Evolutionary conservation across 768 basidiomycete genomes (phyloP).

Genomic region (Tylopilus balloui): DNA sequence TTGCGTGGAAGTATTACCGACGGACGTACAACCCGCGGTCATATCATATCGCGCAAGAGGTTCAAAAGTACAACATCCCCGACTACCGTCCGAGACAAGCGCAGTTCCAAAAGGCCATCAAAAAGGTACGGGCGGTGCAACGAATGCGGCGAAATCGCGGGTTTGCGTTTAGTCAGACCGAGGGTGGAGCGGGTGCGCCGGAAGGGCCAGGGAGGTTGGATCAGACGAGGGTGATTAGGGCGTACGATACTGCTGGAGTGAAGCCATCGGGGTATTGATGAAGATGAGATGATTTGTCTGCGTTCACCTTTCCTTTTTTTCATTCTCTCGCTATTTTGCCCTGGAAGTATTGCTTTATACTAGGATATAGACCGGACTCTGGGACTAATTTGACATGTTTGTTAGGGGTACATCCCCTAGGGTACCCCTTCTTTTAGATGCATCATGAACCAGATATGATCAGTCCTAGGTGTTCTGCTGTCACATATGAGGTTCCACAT

Average conservation of each 20-base stretch:
- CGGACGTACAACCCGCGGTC: conserved; percentile 85
- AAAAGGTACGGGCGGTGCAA: conserved; percentile 98
- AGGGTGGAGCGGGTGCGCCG: conserved; percentile 49
- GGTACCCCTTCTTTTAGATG: too few relatives aligned
- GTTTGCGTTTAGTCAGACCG: conserved; percentile 97
- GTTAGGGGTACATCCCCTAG: too few relatives aligned
- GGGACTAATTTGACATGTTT: neutral
- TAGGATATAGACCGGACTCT: neutral
- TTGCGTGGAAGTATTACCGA: conserved; percentile 97
- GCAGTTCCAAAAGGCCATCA: conserved; percentile 99
- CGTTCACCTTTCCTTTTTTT: too few relatives aligned
- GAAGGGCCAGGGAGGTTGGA: conserved; percentile 51
- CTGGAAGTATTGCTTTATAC: neutral
- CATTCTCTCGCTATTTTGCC: too few relatives aligned
- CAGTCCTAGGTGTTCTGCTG: too few relatives aligned
- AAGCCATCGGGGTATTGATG: conserved; percentile 71
- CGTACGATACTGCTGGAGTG: conserved; percentile 80
- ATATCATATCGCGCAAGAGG: conserved; percentile 98
- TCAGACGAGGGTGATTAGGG: conserved; percentile 79
- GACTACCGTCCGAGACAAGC: conserved; percentile 97
- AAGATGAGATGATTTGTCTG: neutral
- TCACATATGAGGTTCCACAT: too few relatives aligned
- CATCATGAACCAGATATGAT: too few relatives aligned
- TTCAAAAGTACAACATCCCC: conserved; percentile 98
- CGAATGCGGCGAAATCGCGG: conserved; percentile 95